A percentile compares a stretch with the other conserved stretches of the same genome.
Evolutionary conservation across 805 yeast species (phyloP).

Genomic region (Yarrowia yakushimensis): DNA sequence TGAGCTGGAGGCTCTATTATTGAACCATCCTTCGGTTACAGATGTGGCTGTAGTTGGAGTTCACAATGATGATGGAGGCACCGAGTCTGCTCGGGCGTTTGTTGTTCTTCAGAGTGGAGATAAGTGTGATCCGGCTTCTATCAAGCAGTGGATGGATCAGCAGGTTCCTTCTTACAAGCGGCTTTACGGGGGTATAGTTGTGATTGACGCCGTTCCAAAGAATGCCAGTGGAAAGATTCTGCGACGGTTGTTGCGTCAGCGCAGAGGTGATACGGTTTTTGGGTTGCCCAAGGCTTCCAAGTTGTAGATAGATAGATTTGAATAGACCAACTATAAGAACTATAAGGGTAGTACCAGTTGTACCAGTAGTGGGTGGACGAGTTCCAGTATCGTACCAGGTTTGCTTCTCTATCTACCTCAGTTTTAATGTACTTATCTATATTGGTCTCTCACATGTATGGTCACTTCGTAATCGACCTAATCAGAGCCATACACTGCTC

Average conservation of each 20-base stretch:
- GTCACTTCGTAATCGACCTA: no score
- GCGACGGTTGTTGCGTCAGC: conserved; percentile 81
- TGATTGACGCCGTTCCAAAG: conserved; percentile 83
- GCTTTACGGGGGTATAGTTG: conserved; percentile 50
- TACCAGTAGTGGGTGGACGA: no score
- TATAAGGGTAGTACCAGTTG: no score
- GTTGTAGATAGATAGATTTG: not conserved
- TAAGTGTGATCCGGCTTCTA: conserved; percentile 28
- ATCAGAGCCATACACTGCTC: no score
- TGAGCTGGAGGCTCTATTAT: conserved; percentile 82
- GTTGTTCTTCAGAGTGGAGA: conserved; percentile 30
- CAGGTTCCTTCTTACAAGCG: conserved; percentile 41
- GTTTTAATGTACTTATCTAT: no score
- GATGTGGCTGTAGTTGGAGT: conserved; percentile 90
- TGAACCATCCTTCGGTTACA: conserved; percentile 69
- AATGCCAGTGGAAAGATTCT: conserved; percentile 93
- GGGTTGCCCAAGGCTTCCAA: not conserved
- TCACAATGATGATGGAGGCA: conserved; percentile 62
- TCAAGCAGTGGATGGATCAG: conserved; percentile 38
- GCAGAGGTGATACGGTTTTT: conserved; percentile 28
- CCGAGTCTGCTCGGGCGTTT: conserved; percentile 52
- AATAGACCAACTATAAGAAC: no score
- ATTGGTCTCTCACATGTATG: no score
- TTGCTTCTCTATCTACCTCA: no score
- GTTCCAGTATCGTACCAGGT: no score